phyloP scores from a whole-genome alignment of 768 basidiomycete genomes.

The Bullera alba region DNA sequence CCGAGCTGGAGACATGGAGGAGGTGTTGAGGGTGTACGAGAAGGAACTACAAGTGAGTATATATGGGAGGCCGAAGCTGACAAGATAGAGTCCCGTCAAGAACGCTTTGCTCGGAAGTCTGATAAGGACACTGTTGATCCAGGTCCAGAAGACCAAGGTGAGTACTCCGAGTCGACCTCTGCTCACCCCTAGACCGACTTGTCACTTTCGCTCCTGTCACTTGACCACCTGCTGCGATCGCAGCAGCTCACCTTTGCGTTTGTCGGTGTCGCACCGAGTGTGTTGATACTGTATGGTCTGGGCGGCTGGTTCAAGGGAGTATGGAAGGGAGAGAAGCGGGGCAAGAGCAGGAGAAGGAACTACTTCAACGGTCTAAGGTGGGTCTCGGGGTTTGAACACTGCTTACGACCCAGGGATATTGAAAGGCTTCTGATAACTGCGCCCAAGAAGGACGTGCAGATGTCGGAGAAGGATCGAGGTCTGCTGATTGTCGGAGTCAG shows the following conservation, averaged over 20 bases:
- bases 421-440: slow-evolving; percentile 37
- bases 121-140: slow-evolving; percentile 76
- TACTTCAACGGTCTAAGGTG: slow-evolving; percentile 65
- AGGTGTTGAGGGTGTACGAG: slow-evolving; percentile 81
- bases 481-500: slow-evolving; percentile 41
- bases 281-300: slow-evolving; percentile 67
- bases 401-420: slow-evolving; percentile 21
- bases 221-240: slow-evolving; percentile 86
- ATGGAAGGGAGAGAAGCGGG: slow-evolving; percentile 56
- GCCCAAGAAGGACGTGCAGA: slow-evolving; percentile 34
- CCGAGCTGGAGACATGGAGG: slow-evolving; percentile 72
- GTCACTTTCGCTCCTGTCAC: slow-evolving; percentile 78
- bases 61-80: not conserved
- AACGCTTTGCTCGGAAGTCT: slow-evolving; percentile 74
- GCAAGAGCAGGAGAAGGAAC: slow-evolving; percentile 50
- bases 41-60: slow-evolving; percentile 66
- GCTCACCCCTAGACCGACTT: slow-evolving; percentile 67
- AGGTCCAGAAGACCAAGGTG: slow-evolving; percentile 95
- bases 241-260: slow-evolving; percentile 95
- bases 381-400: slow-evolving; percentile 2
- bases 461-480: slow-evolving; percentile 40
- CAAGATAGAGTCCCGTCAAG: slow-evolving; percentile 59
- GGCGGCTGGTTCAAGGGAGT: slow-evolving; percentile 54
- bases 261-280: slow-evolving; percentile 85
- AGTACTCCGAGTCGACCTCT: slow-evolving; percentile 1